Percentiles rank a stretch among this genome's conserved stretches.
Conservation (phyloP, 1,139 yeast species). For the Scheffersomyces titani region DNA sequence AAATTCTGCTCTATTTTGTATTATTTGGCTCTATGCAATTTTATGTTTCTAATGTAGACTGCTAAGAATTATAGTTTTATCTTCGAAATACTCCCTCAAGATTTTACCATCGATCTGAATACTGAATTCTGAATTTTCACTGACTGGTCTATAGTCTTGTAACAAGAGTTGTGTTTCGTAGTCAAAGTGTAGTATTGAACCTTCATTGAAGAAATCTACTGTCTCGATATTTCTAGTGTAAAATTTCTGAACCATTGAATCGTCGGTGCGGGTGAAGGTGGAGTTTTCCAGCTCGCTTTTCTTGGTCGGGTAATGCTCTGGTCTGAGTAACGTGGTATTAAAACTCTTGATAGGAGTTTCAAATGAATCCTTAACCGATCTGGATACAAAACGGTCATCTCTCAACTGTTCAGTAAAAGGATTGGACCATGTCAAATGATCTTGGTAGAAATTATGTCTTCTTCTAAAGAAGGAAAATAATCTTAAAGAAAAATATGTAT, state of each 20-base stretch:
- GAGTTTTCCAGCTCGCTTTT: constrained; percentile 1
- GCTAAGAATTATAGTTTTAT: constrained; percentile 10
- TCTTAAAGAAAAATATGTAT: constrained; percentile 28
- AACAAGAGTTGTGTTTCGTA: constrained; percentile 25
- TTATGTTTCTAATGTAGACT: neutral
- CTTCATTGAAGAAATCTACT: constrained; percentile 24
- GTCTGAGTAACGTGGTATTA: constrained; percentile 30
- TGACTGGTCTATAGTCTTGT: constrained; percentile 28
- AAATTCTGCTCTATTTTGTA: neutral
- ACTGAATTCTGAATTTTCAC: constrained; percentile 11
- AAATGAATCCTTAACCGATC: constrained; percentile 16
- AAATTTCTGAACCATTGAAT: constrained; percentile 19
- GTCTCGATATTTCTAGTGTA: constrained; percentile 32
- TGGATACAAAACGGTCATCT: constrained; percentile 14
- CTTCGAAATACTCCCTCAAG: constrained; percentile 16
- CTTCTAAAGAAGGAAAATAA: constrained; percentile 27
- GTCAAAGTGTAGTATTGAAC: constrained; percentile 26
- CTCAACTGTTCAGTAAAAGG: constrained; percentile 8
- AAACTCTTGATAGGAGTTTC: constrained; percentile 30
- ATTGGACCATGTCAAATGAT: constrained; percentile 20
- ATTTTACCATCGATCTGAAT: constrained; percentile 10
- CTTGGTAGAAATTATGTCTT: constrained; percentile 19
- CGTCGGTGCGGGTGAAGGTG: constrained; percentile 23
- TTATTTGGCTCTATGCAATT: neutral
- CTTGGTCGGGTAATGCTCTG: constrained; percentile 32